Conservation (phyloP, 164 flowering plant genomes). For the Chimonanthus salicifolius region DNA sequence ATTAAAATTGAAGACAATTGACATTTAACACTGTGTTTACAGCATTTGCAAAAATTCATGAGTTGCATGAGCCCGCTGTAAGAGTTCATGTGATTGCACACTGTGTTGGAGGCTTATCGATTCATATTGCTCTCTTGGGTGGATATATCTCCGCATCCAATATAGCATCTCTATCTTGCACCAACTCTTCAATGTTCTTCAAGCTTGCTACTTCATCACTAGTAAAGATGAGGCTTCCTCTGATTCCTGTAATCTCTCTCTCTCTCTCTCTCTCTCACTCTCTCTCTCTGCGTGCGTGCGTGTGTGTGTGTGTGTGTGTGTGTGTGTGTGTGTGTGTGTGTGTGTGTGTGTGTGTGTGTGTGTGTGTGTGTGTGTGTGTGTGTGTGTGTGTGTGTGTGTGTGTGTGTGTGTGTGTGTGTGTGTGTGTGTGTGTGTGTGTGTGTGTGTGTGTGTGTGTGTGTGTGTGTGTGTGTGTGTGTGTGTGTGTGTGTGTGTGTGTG, state of each 20-base stretch:
- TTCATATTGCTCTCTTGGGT: constrained; percentile 64
- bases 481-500: too few relatives aligned
- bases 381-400: too few relatives aligned
- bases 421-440: too few relatives aligned
- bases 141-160: constrained; percentile 38
- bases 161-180: constrained; percentile 49
- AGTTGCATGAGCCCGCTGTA: constrained; percentile 26
- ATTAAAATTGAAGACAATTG: not conserved
- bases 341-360: too few relatives aligned
- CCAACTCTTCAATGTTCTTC: constrained; percentile 68
- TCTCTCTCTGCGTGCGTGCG: not conserved
- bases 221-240: constrained; percentile 63
- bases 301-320: too few relatives aligned
- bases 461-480: too few relatives aligned
- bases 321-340: too few relatives aligned
- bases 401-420: too few relatives aligned
- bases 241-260: constrained; percentile 9
- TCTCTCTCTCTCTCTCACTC: constrained; percentile 7
- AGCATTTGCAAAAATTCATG: constrained; percentile 38
- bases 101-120: constrained; percentile 56
- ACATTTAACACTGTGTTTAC: constrained; percentile 7
- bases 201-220: constrained; percentile 33
- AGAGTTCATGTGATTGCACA: constrained; percentile 54
- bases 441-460: too few relatives aligned
- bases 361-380: too few relatives aligned